A percentile compares a stretch with the other conserved stretches of the same genome.
These are phyloP conservation scores for Brettanomyces bruxellensis DNA, from an alignment of 805 yeast species.

Conservation along the genomic window DNA sequence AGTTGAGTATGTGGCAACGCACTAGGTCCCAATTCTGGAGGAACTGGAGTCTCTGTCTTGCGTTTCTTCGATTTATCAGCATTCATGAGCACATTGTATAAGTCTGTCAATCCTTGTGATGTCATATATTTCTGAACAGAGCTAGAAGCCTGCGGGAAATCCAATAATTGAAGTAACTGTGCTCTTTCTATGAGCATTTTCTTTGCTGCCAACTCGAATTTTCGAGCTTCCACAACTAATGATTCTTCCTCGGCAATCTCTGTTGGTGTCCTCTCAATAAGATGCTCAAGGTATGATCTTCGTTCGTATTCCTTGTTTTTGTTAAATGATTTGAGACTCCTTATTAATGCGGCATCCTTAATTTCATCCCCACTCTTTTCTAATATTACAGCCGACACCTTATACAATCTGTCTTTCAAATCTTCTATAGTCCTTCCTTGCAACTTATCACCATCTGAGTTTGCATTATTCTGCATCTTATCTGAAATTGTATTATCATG, in stretches of 20 bases:
- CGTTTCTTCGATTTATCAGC: conserved; percentile 54
- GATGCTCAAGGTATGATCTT: conserved; percentile 67
- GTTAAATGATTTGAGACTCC: conserved; percentile 54
- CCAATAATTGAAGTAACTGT: conserved; percentile 65
- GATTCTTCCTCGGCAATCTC: conserved; percentile 98
- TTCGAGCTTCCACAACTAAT: conserved; percentile 81
- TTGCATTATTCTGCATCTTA: not conserved
- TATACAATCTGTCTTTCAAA: conserved; percentile 72
- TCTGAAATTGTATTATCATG: not conserved
- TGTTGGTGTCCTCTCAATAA: conserved; percentile 81
- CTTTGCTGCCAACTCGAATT: conserved; percentile 87
- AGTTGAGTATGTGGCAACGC: conserved; percentile 39
- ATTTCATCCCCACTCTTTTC: conserved; percentile 25
- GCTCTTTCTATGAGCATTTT: conserved; percentile 79
- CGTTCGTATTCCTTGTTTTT: conserved; percentile 68
- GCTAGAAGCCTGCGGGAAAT: conserved; percentile 77
- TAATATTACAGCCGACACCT: conserved; percentile 50
- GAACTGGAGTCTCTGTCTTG: conserved; percentile 43
- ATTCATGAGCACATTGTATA: conserved; percentile 70
- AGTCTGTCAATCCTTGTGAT: conserved; percentile 82
- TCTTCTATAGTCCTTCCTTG: conserved; percentile 57
- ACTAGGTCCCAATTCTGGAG: conserved; percentile 49
- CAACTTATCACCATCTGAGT: not conserved
- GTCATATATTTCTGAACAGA: conserved; percentile 68
- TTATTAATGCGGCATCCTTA: conserved; percentile 40